Conservation (phyloP, 768 basidiomycete genomes). For the Lentinula lateritia region DNA sequence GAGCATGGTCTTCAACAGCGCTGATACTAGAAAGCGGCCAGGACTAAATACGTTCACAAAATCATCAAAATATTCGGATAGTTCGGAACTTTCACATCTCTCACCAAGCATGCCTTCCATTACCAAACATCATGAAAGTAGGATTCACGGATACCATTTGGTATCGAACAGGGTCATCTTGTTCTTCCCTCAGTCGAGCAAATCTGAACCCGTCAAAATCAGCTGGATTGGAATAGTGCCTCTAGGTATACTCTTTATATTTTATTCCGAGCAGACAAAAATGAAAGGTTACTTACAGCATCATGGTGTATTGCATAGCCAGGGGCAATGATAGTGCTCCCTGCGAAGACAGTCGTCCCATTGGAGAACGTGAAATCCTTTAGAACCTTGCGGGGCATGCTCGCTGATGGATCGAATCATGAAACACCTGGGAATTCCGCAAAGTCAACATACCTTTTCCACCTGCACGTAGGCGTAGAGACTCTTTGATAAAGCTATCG, state of each 20-base stretch:
- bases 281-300: slow-evolving; percentile 13
- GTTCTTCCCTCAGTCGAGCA: slow-evolving; percentile 3
- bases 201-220: slow-evolving; percentile 11
- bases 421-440: background rate
- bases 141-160: background rate
- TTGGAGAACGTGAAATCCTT: slow-evolving; percentile 30
- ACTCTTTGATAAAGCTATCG: slow-evolving; percentile 18
- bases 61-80: background rate
- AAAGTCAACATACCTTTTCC: background rate
- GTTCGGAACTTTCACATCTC: background rate
- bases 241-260: background rate
- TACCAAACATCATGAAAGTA: slow-evolving; percentile 2
- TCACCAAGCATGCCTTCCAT: slow-evolving; percentile 7
- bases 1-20: slow-evolving; percentile 23
- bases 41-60: background rate
- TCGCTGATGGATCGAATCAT: slow-evolving; percentile 12
- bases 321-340: slow-evolving; percentile 17
- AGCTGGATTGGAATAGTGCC: background rate
- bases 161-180: background rate
- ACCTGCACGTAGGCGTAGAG: slow-evolving; percentile 19
- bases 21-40: slow-evolving; percentile 25
- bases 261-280: background rate
- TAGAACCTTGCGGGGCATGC: slow-evolving; percentile 23
- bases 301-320: slow-evolving; percentile 23
- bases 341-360: slow-evolving; percentile 27